These are phyloP conservation scores for Agrocybe praecox DNA, from an alignment of 768 basidiomycete genomes.

Conservation along the genomic window DNA sequence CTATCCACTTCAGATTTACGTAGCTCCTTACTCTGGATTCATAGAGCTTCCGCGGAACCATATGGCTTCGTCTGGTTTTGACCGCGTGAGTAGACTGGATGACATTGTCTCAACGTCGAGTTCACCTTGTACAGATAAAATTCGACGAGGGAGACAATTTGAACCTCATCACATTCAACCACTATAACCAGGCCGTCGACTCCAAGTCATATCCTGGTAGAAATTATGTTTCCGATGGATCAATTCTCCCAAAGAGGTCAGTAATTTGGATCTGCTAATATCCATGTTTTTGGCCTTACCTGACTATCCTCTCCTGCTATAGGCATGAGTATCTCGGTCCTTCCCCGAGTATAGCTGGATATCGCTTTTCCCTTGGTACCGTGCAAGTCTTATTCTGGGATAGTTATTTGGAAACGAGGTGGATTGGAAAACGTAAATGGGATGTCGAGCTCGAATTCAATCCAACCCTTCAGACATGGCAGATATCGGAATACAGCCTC, in stretches of 20 bases:
- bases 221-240: neutral
- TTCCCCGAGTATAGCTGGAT: neutral
- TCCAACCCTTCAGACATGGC: neutral
- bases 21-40: neutral
- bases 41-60: neutral
- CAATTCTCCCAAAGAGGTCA: slow-evolving; percentile 5
- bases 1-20: neutral
- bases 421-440: neutral
- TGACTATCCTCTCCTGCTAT: no score
- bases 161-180: neutral
- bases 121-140: neutral
- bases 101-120: neutral
- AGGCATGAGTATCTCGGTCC: neutral
- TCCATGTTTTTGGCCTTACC: neutral
- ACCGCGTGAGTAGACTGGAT: neutral
- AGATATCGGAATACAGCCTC: neutral
- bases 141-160: neutral
- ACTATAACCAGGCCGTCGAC: slow-evolving; percentile 2
- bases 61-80: neutral
- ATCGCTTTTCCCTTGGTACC: neutral
- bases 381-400: neutral
- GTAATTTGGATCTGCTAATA: neutral
- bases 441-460: slow-evolving; percentile 3
- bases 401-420: neutral
- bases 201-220: neutral